These are phyloP conservation scores for Rhododendron henanense DNA, from an alignment of 148 eudicot genomes.

Conservation along the genomic window DNA sequence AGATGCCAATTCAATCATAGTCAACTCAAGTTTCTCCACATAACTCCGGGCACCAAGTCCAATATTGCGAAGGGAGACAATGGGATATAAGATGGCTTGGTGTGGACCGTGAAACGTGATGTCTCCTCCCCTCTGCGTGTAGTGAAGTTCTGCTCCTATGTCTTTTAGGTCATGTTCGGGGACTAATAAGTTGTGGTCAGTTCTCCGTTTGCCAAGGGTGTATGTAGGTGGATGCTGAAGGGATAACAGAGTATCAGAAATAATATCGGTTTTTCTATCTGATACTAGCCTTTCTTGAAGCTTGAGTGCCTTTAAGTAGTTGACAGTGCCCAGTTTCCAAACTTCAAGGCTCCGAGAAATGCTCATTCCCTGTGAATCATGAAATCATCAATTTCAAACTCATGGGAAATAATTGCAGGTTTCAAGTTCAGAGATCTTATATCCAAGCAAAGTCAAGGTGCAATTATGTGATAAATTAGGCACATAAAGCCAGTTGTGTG, in stretches of 20 bases:
- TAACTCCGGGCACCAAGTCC: constrained; percentile 84
- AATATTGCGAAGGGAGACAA: constrained; percentile 63
- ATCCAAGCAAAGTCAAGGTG: not conserved
- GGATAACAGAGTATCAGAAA: constrained; percentile 57
- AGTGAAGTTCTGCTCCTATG: constrained; percentile 88
- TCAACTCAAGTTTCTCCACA: constrained; percentile 78
- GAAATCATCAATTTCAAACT: constrained; percentile 7
- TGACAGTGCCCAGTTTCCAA: constrained; percentile 79
- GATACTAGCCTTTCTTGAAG: constrained; percentile 68
- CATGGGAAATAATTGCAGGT: not conserved
- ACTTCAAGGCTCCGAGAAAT: constrained; percentile 54
- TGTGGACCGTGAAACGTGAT: constrained; percentile 84
- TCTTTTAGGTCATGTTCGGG: constrained; percentile 52
- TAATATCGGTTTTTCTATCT: constrained; percentile 57
- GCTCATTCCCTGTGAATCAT: constrained; percentile 47
- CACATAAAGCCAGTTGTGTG: not conserved
- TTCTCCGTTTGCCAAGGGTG: constrained; percentile 84
- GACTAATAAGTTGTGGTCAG: constrained; percentile 70
- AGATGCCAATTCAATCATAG: constrained; percentile 80
- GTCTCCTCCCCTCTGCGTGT: constrained; percentile 87
- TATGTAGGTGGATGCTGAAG: constrained; percentile 91
- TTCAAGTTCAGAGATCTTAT: not conserved
- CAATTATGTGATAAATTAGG: not conserved
- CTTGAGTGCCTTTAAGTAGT: constrained; percentile 69
- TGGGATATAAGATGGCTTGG: constrained; percentile 81